Conservation (phyloP, 2,329 filamentous ascomycete genomes). For the Scortechinia acanthostroma region DNA sequence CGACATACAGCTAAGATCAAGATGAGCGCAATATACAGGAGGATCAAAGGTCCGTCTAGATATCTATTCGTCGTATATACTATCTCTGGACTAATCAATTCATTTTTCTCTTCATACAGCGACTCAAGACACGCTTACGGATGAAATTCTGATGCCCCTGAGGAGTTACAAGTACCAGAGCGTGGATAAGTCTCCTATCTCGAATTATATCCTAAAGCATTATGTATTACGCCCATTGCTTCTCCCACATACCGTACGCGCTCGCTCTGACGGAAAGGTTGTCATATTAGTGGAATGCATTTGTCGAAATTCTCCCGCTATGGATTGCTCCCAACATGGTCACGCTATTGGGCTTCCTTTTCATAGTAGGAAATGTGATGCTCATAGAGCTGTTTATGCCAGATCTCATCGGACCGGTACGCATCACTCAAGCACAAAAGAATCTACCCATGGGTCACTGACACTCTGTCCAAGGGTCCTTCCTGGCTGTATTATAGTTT, state of each 20-base stretch:
- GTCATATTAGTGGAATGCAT: conserved; percentile 73
- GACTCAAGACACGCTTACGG: conserved; percentile 31
- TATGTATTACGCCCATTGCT: conserved; percentile 41
- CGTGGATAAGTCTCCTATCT: conserved; percentile 62
- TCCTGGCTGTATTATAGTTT: conserved; percentile 95
- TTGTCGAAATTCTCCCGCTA: conserved; percentile 64
- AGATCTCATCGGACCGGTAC: not conserved
- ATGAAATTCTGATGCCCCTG: conserved; percentile 56
- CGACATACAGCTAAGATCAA: too few relatives aligned
- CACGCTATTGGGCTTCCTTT: conserved; percentile 66
- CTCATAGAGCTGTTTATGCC: conserved; percentile 1
- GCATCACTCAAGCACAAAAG: conserved; percentile 6
- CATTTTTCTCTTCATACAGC: not conserved
- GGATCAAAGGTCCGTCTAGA: not conserved
- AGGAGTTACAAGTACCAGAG: conserved; percentile 66
- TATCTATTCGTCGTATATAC: not conserved
- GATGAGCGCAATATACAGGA: not conserved
- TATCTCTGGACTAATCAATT: not conserved
- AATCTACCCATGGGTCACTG: not conserved
- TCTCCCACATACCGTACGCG: conserved; percentile 4
- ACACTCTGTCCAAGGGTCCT: conserved; percentile 54
- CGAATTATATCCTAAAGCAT: conserved; percentile 58
- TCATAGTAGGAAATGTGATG: conserved; percentile 61
- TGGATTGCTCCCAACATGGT: conserved; percentile 74
- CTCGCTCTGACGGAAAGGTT: not conserved